Evolutionary conservation across 495 filamentous ascomycete species (phyloP).

Genomic region (Bryoglossum gracile): DNA sequence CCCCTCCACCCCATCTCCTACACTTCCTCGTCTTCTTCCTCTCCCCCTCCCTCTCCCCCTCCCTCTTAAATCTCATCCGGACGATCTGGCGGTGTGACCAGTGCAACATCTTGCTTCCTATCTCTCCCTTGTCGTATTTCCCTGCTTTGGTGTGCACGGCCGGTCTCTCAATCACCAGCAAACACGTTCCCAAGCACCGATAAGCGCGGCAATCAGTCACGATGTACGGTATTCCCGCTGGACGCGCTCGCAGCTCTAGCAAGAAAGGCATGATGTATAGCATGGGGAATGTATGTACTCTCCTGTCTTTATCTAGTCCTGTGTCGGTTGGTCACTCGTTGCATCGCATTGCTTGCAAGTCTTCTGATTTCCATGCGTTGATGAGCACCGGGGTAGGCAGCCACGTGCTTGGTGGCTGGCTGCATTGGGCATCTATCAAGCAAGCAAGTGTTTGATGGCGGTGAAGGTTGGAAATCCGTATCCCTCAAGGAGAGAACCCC

Average conservation of each 20-base stretch:
- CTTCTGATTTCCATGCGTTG: neutral
- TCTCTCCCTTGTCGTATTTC: too few species aligned
- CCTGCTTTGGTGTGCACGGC: too few species aligned
- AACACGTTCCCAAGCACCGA: neutral
- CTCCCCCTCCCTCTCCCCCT: too few species aligned
- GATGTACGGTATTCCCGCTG: constrained; percentile 5
- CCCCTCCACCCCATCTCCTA: too few species aligned
- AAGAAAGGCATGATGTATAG: constrained; percentile 14
- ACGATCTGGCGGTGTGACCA: too few species aligned
- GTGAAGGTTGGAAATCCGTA: neutral
- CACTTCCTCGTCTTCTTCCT: too few species aligned
- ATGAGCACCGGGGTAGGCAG: neutral
- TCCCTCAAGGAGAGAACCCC: neutral
- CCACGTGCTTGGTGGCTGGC: neutral
- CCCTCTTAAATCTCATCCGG: too few species aligned
- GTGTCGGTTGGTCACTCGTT: neutral
- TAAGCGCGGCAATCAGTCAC: neutral
- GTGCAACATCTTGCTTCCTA: too few species aligned
- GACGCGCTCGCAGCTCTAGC: neutral
- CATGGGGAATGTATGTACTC: constrained; percentile 13
- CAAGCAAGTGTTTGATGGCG: neutral
- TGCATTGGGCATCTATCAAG: neutral
- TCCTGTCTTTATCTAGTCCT: neutral
- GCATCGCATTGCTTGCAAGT: neutral
- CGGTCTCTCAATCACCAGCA: too few species aligned